Evolutionary conservation across 2,329 filamentous ascomycete species (phyloP), one percentile per base, ranked within the genome.

Genomic region (Phyllosticta paracitricarpa): DNA sequence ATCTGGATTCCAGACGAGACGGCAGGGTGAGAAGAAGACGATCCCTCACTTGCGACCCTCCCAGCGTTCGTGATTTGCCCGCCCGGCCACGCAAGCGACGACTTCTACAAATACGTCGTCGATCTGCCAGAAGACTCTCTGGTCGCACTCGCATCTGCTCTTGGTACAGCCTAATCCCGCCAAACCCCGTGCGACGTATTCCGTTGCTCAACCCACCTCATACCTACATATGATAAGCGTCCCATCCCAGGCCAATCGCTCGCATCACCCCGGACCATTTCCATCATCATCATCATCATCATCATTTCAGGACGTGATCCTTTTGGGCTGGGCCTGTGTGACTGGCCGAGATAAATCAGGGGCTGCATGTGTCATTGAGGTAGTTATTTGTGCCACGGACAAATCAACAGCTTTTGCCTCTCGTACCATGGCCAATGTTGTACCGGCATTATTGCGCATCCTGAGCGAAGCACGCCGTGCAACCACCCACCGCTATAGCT

Each of bases 91-190:
- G 40, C 40, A 48, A 48, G 7, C 40, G 40, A 48, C 35, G 26
- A 28, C 26, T 28, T 48, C 35, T 48, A 3, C 35, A 48, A 48
- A n/a, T 48, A 48, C 35, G 12, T 48, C 12, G 35, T 48, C 12
- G 10, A 48, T n/a, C 35, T 48, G 35, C 35, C 35, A 48, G 33
- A 40, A 40, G 10, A 40, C 10, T 9, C 33, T 9, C 17, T 14
- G 30, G 33, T 40, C 33, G 33, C 33, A 40, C 33, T 40, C 3
- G 10, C 35, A 48, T n/a, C 5, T n/a, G 2, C 35, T 48, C 14
- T 48, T 48, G 35, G 35, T 61, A 61, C 58, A 61, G 58, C 58
- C 58, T 56, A 61, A 56, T 56, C 56, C 58, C 58, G 54, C 53
- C 54, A 28, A 54, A 51, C 40, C 58, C 58, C 52, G 59, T 61